Percentiles rank a stretch among this genome's conserved stretches.
phyloP scores from a whole-genome alignment of 1,284 basidiomycete species.

The Sporisorium scitamineum region DNA sequence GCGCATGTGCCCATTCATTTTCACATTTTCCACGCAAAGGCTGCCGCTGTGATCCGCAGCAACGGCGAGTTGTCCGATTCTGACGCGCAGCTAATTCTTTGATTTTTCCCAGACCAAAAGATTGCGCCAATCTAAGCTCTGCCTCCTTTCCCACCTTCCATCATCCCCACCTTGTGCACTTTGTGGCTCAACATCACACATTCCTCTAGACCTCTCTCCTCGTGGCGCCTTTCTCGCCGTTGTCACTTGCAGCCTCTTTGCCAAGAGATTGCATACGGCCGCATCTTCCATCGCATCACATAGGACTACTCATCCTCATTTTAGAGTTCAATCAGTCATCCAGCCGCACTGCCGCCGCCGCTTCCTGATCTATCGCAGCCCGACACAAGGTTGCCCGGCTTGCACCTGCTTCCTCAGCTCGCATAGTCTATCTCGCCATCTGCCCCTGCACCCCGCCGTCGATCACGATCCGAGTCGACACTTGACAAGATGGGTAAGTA shows the following conservation, averaged over 20 bases:
- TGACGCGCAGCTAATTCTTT: constrained; percentile 7
- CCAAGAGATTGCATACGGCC: constrained; percentile 6
- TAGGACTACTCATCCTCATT: background rate
- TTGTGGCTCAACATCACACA: constrained; percentile 8
- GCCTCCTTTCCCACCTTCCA: constrained; percentile 37
- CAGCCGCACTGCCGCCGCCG: constrained; percentile 9
- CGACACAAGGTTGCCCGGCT: constrained; percentile 15
- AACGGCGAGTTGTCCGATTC: background rate
- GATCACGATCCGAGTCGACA: constrained; percentile 5
- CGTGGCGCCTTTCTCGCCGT: constrained; percentile 8
- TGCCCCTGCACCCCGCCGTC: background rate
- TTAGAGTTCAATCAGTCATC: background rate
- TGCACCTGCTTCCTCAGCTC: background rate
- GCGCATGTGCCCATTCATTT: constrained; percentile 1
- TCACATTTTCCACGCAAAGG: constrained; percentile 2
- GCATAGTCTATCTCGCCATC: background rate
- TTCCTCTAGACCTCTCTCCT: constrained; percentile 2
- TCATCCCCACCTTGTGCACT: constrained; percentile 23
- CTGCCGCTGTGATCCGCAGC: constrained; percentile 13
- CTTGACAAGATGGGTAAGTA: constrained; percentile 44
- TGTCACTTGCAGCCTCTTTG: background rate
- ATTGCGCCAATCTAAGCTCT: constrained; percentile 7
- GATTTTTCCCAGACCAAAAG: background rate
- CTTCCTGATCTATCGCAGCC: background rate
- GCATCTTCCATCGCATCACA: background rate